Conservation (phyloP, 2,329 filamentous ascomycete genomes). For the Drechslerella dactyloides region DNA sequence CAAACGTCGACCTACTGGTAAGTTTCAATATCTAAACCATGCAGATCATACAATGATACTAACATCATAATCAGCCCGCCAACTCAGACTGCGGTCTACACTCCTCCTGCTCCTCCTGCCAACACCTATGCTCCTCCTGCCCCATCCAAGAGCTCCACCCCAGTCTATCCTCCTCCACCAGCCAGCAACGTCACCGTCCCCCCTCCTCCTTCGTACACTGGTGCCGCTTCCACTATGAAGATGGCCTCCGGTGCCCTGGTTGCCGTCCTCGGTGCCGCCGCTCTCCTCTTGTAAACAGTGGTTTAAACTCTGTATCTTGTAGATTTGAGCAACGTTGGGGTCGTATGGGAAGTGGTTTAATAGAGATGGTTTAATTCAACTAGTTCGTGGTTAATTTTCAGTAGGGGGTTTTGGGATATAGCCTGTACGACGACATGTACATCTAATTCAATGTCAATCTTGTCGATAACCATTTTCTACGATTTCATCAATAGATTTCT, state of each 20-base stretch:
- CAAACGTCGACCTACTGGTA: slow-evolving; percentile 43
- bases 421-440: slow-evolving; percentile 49
- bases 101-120: slow-evolving; percentile 13
- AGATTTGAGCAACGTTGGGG: slow-evolving; percentile 12
- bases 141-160: slow-evolving; percentile 12
- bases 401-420: slow-evolving; percentile 26
- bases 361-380: slow-evolving; percentile 47
- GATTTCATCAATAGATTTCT: not conserved
- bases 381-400: slow-evolving; percentile 24
- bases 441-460: slow-evolving; percentile 50
- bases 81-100: slow-evolving; percentile 37
- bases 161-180: slow-evolving; percentile 41
- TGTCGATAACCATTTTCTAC: slow-evolving; percentile 46
- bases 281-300: slow-evolving; percentile 49
- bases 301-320: slow-evolving; percentile 15
- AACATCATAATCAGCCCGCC: slow-evolving; percentile 39
- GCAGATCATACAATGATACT: slow-evolving; percentile 2
- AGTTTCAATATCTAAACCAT: slow-evolving; percentile 3
- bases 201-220: slow-evolving; percentile 34
- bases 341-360: slow-evolving; percentile 28
- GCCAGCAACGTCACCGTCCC: slow-evolving; percentile 46
- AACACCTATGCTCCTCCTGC: slow-evolving; percentile 23
- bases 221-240: slow-evolving; percentile 50
- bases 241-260: slow-evolving; percentile 50
- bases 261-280: slow-evolving; percentile 50